Base-by-base conservation (phyloP, 129 eudicot species). In the Apium graveolens region DNA sequence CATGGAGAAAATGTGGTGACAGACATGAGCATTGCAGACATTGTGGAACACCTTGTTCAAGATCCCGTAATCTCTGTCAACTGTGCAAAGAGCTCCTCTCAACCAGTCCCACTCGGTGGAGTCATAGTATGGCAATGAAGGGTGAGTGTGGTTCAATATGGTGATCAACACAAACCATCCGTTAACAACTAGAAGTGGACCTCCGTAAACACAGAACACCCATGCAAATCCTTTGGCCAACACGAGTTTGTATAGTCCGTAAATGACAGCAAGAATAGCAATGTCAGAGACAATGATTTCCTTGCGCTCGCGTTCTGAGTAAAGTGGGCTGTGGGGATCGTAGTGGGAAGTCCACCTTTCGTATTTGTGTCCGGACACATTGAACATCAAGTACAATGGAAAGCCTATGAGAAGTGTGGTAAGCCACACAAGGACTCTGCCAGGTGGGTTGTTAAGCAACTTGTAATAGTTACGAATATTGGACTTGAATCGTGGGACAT, bases 101-200 rank as follows among this genome's bases (percentile, higher is more conserved):
- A 83, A 79, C 86, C 86, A 84, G 78, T 81, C 79, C 87, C 87
- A 84, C 63, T 84, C 87, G 21, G 82, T 84, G 12, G 87, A 84
- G n/a, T 84, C 87, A 6, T 84, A 84, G 65, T 84, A 83, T 45
- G 87, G 87, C 37, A 84, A 42, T 1, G 87, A 83, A 8, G 82
- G 85, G 79, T 85, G 87, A 21, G 87, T 85, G 80, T 85, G 88
- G 57, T 85, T 82, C 72, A 82, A 76, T 62, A 81, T 81, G 7
- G 88, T 85, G 85, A 85, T 85, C 73, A 83, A 26, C 32, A 83
- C 86, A 21, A 83, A 83, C 46, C 82, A 81, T 0, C 75, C 78
- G 51, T 73, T 65, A 24, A 85, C 85, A 16, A 81, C 85, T 39
- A 85, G 45, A 42, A 85, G 78, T 0, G 88, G 88, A 24, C 82